phyloP scores from a whole-genome alignment of 2,329 filamentous ascomycete genomes.

The Aspergillus sp. region DNA sequence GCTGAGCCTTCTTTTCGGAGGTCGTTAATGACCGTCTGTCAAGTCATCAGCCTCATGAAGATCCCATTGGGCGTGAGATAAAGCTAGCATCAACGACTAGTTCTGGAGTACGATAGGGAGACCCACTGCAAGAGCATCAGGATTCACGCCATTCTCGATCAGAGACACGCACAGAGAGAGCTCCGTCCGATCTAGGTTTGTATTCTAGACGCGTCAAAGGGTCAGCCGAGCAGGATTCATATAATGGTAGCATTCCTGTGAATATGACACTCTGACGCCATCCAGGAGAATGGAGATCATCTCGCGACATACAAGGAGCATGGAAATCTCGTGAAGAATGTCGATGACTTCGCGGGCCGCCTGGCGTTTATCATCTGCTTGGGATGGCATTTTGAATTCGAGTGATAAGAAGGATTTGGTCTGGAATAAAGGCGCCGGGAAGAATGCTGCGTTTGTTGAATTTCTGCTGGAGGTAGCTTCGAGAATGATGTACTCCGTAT shows the following conservation, averaged over 20 bases:
- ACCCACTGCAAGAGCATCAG: slow-evolving; percentile 87
- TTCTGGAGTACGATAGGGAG: neutral
- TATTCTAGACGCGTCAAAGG: slow-evolving; percentile 64
- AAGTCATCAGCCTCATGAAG: slow-evolving; percentile 4
- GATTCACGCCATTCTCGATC: slow-evolving; percentile 96
- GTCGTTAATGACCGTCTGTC: slow-evolving; percentile 48
- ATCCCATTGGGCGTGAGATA: neutral
- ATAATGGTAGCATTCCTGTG: neutral
- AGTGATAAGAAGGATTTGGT: neutral
- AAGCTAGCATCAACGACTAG: no score
- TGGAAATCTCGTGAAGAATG: slow-evolving; percentile 51
- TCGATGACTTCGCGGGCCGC: slow-evolving; percentile 52
- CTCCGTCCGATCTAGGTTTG: slow-evolving; percentile 83
- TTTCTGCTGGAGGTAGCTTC: neutral
- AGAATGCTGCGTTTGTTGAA: neutral
- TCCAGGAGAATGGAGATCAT: slow-evolving; percentile 5
- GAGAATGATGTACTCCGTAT: no score
- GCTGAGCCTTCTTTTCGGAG: slow-evolving; percentile 40
- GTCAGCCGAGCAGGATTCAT: neutral
- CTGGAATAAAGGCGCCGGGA: no score
- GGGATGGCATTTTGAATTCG: slow-evolving; percentile 41
- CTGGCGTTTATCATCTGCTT: slow-evolving; percentile 48
- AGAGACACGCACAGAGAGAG: slow-evolving; percentile 94
- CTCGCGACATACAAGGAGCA: slow-evolving; percentile 39
- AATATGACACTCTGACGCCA: slow-evolving; percentile 1